Conservation (phyloP, 2,329 filamentous ascomycete species). For the Arthrobotrys megalospora region DNA sequence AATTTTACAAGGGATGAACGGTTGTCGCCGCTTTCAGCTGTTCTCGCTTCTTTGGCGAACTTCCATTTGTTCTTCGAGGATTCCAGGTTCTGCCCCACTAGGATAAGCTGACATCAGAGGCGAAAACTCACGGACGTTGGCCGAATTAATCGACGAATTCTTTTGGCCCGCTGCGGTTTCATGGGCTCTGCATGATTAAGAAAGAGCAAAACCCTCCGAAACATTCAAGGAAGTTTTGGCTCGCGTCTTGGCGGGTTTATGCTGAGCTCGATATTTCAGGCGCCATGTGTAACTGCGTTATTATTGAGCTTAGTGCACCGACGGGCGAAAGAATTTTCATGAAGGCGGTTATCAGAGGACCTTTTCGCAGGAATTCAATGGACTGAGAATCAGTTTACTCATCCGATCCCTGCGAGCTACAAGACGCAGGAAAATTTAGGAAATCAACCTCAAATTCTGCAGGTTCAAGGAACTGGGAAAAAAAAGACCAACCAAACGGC, state of each 20-base stretch:
- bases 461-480: constrained; percentile 23
- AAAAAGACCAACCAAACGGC: constrained; percentile 21
- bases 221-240: constrained; percentile 9
- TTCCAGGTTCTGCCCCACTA: background rate
- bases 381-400: constrained; percentile 28
- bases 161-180: constrained; percentile 21
- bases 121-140: constrained; percentile 25
- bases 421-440: constrained; percentile 7
- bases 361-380: constrained; percentile 16
- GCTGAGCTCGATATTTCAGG: background rate
- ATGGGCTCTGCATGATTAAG: constrained; percentile 15
- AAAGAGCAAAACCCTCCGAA: constrained; percentile 33
- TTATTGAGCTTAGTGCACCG: constrained; percentile 26
- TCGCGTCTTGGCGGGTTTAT: constrained; percentile 43
- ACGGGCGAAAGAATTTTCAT: background rate
- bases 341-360: constrained; percentile 2
- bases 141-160: background rate
- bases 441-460: constrained; percentile 27
- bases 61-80: constrained; percentile 14
- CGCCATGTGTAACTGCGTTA: constrained; percentile 49
- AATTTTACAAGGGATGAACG: background rate
- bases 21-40: constrained; percentile 33
- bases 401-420: constrained; percentile 1
- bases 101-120: constrained; percentile 55
- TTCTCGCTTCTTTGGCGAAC: constrained; percentile 9